Conservation (phyloP, 495 filamentous ascomycete genomes). For the Tuber borchii region DNA sequence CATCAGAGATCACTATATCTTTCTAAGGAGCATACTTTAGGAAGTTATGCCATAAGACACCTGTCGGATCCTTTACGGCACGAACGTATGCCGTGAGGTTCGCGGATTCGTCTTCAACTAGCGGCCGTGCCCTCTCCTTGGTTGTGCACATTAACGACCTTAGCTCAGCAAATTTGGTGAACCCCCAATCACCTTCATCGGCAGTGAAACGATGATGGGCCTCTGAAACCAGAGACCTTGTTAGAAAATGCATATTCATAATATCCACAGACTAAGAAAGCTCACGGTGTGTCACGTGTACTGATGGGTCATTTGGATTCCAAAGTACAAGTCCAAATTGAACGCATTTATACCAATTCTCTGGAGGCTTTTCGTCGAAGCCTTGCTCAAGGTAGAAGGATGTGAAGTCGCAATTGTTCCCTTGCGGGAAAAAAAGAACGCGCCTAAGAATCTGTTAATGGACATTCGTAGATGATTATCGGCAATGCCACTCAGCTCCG, state of each 20-base stretch:
- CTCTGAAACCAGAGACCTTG: constrained; percentile 43
- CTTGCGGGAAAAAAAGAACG: constrained; percentile 88
- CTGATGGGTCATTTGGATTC: constrained; percentile 80
- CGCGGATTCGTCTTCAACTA: constrained; percentile 79
- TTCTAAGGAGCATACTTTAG: constrained; percentile 56
- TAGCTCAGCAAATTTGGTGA: constrained; percentile 84
- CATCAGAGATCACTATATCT: constrained; percentile 8
- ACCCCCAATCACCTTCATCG: constrained; percentile 98
- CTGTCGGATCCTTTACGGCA: constrained; percentile 92
- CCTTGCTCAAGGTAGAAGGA: constrained; percentile 97
- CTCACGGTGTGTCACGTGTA: constrained; percentile 57
- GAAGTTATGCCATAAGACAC: constrained; percentile 99
- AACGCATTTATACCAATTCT: constrained; percentile 92
- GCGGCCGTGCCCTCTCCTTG: constrained; percentile 60
- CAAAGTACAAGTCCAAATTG: constrained; percentile 91
- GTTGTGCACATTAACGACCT: constrained; percentile 67
- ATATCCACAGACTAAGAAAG: constrained; percentile 27
- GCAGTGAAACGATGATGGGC: constrained; percentile 85
- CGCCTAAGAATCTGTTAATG: constrained; percentile 53
- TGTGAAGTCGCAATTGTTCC: constrained; percentile 83
- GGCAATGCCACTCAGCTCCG: constrained; percentile 38
- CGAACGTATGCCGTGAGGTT: constrained; percentile 90
- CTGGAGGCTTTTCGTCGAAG: constrained; percentile 60
- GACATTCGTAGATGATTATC: neutral
- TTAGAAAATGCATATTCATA: constrained; percentile 8